phyloP scores from a whole-genome alignment of 202 grass and related monocot genomes.

The Zizania palustris region DNA sequence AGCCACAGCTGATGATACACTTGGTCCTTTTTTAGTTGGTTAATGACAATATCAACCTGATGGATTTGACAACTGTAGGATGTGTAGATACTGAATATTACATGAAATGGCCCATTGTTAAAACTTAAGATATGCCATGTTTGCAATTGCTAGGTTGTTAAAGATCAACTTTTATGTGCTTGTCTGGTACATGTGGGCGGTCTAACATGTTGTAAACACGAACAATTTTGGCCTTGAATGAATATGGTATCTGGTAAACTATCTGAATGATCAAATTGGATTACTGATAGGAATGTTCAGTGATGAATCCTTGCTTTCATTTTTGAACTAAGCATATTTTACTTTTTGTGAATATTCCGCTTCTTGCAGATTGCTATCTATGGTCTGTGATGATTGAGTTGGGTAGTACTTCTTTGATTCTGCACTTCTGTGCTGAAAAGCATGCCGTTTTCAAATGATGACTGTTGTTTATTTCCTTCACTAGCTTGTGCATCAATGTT shows the following conservation, averaged over 20 bases:
- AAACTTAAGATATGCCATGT: background rate
- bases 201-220: background rate
- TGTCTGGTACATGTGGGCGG: conserved; percentile 7
- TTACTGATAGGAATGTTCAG: conserved; percentile 11
- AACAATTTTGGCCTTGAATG: background rate
- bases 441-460: conserved; percentile 29
- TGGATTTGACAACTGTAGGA: background rate
- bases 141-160: conserved; percentile 18
- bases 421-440: background rate
- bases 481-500: conserved; percentile 76
- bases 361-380: background rate
- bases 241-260: conserved; percentile 15
- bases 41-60: too few species aligned
- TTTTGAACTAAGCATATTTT: conserved; percentile 9
- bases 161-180: background rate
- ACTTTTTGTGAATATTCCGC: conserved; percentile 6
- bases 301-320: conserved; percentile 6
- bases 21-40: too few species aligned
- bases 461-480: conserved; percentile 33
- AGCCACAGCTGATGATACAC: too few species aligned
- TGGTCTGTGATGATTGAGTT: conserved; percentile 34
- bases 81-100: conserved; percentile 16
- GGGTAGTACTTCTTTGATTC: conserved; percentile 12
- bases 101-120: background rate
- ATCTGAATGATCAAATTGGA: background rate